Percentiles rank a stretch among this genome's conserved stretches.
Evolutionary conservation across 495 filamentous ascomycete species (phyloP).

Genomic region (Lasiosphaeriaceae sp.): DNA sequence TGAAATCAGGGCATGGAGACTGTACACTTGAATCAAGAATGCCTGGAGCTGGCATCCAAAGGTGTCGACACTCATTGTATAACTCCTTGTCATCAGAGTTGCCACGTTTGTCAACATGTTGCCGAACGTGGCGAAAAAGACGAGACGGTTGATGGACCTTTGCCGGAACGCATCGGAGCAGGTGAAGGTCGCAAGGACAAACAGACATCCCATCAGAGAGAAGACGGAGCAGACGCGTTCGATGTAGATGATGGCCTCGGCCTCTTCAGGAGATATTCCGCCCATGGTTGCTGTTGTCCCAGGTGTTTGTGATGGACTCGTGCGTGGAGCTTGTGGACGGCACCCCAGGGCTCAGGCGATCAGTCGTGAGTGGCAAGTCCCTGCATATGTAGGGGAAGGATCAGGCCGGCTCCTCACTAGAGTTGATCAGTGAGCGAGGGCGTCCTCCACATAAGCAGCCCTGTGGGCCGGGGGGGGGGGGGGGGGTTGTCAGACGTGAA

Average conservation of each 20-base stretch:
- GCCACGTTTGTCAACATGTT: conserved; percentile 79
- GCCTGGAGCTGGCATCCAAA: conserved; percentile 71
- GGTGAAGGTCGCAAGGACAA: conserved; percentile 71
- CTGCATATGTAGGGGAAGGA: background rate
- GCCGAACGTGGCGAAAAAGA: conserved; percentile 81
- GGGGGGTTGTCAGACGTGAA: background rate
- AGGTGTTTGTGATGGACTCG: conserved; percentile 41
- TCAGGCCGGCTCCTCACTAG: background rate
- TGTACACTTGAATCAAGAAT: conserved; percentile 67
- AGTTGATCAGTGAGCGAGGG: background rate
- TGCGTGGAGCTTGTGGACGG: background rate
- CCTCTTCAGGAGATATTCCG: conserved; percentile 4
- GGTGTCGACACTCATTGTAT: conserved; percentile 42
- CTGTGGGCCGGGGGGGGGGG: background rate
- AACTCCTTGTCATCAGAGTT: conserved; percentile 64
- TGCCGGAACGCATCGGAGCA: conserved; percentile 53
- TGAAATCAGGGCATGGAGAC: conserved; percentile 6
- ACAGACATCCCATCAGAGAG: conserved; percentile 66
- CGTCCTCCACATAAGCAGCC: background rate
- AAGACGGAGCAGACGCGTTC: conserved; percentile 66
- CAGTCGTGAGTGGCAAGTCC: background rate
- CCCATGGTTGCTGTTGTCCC: conserved; percentile 3
- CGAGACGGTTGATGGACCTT: conserved; percentile 80
- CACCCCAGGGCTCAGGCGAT: background rate
- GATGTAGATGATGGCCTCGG: conserved; percentile 52